Conservation (phyloP, 257 asterid genomes). For the Solanum appendiculatum region DNA sequence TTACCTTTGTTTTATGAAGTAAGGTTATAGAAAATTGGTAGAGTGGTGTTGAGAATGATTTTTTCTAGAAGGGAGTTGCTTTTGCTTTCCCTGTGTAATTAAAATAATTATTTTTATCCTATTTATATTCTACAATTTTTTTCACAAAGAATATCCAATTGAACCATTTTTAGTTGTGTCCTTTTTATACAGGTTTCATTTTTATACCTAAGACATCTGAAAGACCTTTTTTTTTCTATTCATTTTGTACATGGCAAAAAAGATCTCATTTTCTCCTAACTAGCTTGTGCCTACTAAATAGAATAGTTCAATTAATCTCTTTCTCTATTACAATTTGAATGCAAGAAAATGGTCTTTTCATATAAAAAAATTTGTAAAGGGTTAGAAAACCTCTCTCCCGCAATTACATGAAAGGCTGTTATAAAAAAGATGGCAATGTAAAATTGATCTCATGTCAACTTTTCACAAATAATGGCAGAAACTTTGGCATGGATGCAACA, state of each 20-base stretch:
- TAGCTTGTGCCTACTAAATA: too few species aligned
- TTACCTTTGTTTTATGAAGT: too few species aligned
- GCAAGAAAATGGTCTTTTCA: too few species aligned
- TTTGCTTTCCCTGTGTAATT: background rate
- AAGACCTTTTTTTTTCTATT: background rate
- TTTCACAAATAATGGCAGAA: background rate
- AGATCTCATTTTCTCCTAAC: too few species aligned
- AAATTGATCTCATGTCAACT: background rate
- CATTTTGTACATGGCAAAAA: too few species aligned
- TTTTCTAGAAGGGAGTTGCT: too few species aligned
- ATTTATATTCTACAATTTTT: background rate
- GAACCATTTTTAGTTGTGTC: background rate
- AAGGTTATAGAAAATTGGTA: too few species aligned
- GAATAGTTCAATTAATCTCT: too few species aligned
- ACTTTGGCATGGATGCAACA: background rate
- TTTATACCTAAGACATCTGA: too few species aligned
- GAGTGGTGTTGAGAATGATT: too few species aligned
- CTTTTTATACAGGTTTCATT: too few species aligned
- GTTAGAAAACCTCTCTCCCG: background rate
- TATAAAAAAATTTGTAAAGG: background rate
- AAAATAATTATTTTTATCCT: background rate
- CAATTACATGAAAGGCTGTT: background rate
- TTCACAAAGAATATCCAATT: background rate
- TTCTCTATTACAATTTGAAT: too few species aligned
- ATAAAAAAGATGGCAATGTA: background rate